Percentiles rank a stretch among this genome's conserved stretches.
Evolutionary conservation across 257 asterid genomes (phyloP).

Genomic region (Coffea eugenioides): DNA sequence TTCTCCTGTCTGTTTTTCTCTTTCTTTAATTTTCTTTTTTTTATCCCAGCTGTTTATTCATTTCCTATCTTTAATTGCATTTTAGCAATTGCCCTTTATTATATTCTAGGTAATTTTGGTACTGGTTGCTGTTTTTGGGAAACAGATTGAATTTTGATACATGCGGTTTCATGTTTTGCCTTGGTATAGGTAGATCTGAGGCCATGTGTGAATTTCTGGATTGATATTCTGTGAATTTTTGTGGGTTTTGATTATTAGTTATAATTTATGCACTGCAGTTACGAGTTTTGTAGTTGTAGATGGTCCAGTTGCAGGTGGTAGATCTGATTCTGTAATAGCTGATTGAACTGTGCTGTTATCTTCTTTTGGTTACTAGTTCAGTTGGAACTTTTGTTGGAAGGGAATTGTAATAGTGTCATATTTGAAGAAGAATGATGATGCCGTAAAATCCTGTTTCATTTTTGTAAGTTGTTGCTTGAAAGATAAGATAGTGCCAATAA

Average conservation of each 20-base stretch:
- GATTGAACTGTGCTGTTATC: background rate
- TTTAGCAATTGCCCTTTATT: background rate
- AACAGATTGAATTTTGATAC: background rate
- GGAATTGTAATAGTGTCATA: background rate
- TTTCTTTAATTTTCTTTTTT: background rate
- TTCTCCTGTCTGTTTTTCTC: background rate
- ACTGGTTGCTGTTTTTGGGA: background rate
- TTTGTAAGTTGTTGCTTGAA: background rate
- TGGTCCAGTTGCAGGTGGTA: background rate
- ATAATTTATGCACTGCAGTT: background rate
- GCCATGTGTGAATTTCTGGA: background rate
- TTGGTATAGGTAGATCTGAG: slow-evolving; percentile 20
- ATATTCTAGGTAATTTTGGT: slow-evolving; percentile 1
- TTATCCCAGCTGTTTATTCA: background rate
- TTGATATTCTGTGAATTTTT: background rate
- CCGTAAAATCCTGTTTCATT: background rate
- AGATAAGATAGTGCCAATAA: background rate
- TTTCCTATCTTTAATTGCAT: background rate
- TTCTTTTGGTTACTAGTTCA: background rate
- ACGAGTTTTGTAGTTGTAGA: background rate
- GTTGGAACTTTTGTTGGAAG: background rate
- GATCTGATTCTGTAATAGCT: background rate
- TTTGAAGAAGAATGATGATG: background rate
- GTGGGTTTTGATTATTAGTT: background rate
- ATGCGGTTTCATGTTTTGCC: background rate